Evolutionary conservation across 2,329 filamentous ascomycete species (phyloP).

Genomic region (Drechslerella dactyloides): DNA sequence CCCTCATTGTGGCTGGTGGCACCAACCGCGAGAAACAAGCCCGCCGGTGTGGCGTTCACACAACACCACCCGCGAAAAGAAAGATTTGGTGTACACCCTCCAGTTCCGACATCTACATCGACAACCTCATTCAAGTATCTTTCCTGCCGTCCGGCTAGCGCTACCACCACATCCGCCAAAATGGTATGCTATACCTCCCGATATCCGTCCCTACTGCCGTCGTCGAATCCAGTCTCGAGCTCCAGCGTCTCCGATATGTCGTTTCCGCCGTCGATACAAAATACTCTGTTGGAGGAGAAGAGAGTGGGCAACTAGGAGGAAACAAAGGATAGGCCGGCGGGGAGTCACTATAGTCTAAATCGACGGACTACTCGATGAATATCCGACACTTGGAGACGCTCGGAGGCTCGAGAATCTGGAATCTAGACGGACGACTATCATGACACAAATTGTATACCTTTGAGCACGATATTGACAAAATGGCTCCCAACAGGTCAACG

Average conservation of each 20-base stretch:
- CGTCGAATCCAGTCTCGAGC: conserved; percentile 15
- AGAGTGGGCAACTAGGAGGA: background rate
- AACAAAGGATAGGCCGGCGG: background rate
- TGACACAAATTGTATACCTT: background rate
- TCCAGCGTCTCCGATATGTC: conserved; percentile 29
- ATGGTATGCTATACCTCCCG: conserved; percentile 34
- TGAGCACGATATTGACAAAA: background rate
- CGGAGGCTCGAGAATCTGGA: background rate
- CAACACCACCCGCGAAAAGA: conserved; percentile 39
- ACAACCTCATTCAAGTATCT: conserved; percentile 28
- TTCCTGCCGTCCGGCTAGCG: conserved; percentile 22
- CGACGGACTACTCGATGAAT: background rate
- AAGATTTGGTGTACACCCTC: conserved; percentile 34
- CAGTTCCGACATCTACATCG: conserved; percentile 41
- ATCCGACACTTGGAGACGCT: background rate
- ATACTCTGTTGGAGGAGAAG: background rate
- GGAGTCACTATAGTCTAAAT: background rate
- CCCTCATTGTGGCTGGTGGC: conserved; percentile 40
- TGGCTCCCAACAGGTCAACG: conserved; percentile 76
- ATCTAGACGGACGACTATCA: background rate
- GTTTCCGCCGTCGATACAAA: conserved; percentile 12
- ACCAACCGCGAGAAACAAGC: background rate
- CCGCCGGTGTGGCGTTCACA: conserved; percentile 35
- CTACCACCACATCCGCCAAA: conserved; percentile 36
- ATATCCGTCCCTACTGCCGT: conserved; percentile 6